Base-by-base conservation (phyloP, 75 land plant genomes). In the Ceratopteris richardii region DNA sequence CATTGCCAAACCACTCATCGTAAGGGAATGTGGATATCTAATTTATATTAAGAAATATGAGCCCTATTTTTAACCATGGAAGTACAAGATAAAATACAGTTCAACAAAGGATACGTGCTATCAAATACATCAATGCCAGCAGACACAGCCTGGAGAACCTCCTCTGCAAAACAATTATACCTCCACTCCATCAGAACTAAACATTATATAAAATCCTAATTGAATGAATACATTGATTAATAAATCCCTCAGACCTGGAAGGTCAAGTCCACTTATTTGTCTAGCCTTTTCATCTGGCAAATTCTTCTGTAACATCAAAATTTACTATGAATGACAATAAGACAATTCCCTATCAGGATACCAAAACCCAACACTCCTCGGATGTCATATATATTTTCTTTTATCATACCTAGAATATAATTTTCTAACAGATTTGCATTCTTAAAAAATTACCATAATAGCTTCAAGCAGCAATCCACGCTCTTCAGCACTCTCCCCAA, bases 71-170 rank as follows among this genome's bases (percentile, higher is more conserved):
- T 46, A 5, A 61, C n/a, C 18, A 1, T 24, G 23, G 17, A 59
- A n/a, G 3, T 23, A 28, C 17, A 47, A n/a, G 6, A 19, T 22
- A 21, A n/a, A 47, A 47, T 44, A 1, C 20, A 26, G 47, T n/a
- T 25, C 1, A 25, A n/a, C 0, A 26, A 31, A 48, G 66, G 84
- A 44, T 86, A 86, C 86, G 73, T 77, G 56, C 90, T 84, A 61
- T 88, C 97, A 71, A 92, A 92, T 0, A 88, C 60, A 60, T 92
- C 97, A 46, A 92, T 62, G 0, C 97, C 97, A 37, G 84, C 80
- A 64, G 86, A 82, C 51, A 92, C 80, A 27, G 96, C 95, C 63
- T 88, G 80, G 59, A 92, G 72, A 37, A 92, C 73, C 76, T 92
- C 97, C 67, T 88, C 97, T 92, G 83, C 67, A 77, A 62, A 64